Evolutionary conservation across 768 basidiomycete species (phyloP).

Genomic region (Lentinus brumalis): DNA sequence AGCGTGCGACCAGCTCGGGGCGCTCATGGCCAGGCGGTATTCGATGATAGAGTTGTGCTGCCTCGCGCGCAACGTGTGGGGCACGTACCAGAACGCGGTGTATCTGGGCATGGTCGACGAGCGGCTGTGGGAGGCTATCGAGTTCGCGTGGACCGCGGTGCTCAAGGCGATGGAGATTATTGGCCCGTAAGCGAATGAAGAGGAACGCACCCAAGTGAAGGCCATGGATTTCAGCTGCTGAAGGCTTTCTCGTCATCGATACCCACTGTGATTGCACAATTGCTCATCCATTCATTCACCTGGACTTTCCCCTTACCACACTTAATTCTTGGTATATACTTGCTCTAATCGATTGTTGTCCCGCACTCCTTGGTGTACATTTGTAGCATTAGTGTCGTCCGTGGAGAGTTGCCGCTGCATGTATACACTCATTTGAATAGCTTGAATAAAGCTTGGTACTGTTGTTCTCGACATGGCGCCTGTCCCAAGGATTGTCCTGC

Average conservation of each 20-base stretch:
- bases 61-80: conserved; percentile 14
- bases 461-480: background rate
- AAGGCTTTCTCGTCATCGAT: too few species aligned
- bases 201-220: too few species aligned
- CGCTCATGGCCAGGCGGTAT: background rate
- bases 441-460: too few species aligned
- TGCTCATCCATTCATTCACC: background rate
- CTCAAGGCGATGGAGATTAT: conserved; percentile 36
- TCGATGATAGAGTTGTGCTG: background rate
- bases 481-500: too few species aligned
- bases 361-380: too few species aligned
- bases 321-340: too few species aligned
- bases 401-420: too few species aligned
- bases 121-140: conserved; percentile 43
- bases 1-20: background rate
- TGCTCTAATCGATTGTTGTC: background rate
- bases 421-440: too few species aligned
- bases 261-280: background rate
- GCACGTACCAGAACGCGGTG: conserved; percentile 35
- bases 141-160: conserved; percentile 47
- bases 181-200: background rate
- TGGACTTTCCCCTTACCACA: too few species aligned
- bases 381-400: background rate
- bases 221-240: too few species aligned
- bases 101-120: conserved; percentile 49